Conservation (phyloP, 257 asterid genomes). For the Solanum tacnaense region DNA sequence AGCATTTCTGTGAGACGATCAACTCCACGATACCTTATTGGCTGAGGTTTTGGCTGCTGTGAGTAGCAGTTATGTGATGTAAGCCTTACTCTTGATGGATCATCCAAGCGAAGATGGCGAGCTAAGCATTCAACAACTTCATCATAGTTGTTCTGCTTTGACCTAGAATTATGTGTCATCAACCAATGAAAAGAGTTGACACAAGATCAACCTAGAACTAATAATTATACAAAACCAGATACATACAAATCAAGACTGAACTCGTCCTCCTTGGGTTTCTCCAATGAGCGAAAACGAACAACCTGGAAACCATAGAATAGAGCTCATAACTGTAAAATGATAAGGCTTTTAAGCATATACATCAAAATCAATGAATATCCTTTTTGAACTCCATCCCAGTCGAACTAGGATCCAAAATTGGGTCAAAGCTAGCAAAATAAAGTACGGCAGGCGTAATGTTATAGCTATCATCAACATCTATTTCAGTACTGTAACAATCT, state of each 20-base stretch:
- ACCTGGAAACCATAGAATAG: slow-evolving; percentile 34
- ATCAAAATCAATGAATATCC: neutral
- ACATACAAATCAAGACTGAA: slow-evolving; percentile 75
- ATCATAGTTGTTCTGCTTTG: slow-evolving; percentile 68
- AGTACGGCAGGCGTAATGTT: neutral
- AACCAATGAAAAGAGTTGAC: neutral
- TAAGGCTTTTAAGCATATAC: neutral
- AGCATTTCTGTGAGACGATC: slow-evolving; percentile 81
- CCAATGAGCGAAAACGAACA: slow-evolving; percentile 70
- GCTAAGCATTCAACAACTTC: slow-evolving; percentile 77
- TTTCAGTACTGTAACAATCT: neutral
- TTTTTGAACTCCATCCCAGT: neutral
- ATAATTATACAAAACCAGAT: slow-evolving; percentile 1
- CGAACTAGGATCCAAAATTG: neutral
- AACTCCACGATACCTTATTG: slow-evolving; percentile 60
- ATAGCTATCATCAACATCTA: neutral
- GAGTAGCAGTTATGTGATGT: slow-evolving; percentile 89
- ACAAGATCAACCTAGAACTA: neutral
- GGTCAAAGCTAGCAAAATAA: neutral
- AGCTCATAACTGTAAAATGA: neutral
- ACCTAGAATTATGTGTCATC: slow-evolving; percentile 35
- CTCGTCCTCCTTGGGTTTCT: slow-evolving; percentile 84
- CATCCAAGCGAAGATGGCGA: slow-evolving; percentile 59
- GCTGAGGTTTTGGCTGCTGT: slow-evolving; percentile 84
- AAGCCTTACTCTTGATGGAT: slow-evolving; percentile 75